These are phyloP conservation scores for Torulaspora indica DNA, from an alignment of 805 yeast genomes.

Conservation along the genomic window DNA sequence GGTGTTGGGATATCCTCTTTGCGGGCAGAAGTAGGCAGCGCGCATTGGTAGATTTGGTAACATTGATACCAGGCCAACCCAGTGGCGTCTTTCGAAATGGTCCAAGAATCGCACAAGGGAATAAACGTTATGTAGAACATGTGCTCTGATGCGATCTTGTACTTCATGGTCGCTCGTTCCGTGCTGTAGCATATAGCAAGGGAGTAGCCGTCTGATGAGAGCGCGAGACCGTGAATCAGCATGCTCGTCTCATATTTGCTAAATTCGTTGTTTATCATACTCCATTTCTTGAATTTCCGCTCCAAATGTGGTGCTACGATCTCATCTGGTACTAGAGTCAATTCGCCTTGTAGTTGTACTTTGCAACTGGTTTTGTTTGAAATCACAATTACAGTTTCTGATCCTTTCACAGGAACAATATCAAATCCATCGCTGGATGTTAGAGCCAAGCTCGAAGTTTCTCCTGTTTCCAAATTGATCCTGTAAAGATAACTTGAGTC, in stretches of 20 bases:
- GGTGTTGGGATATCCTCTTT: not conserved
- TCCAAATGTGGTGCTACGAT: constrained; percentile 27
- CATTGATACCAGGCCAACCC: constrained; percentile 37
- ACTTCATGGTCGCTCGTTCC: constrained; percentile 29
- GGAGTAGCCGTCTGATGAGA: constrained; percentile 31
- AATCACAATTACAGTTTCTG: constrained; percentile 15
- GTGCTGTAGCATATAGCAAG: constrained; percentile 30
- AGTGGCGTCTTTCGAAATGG: constrained; percentile 21
- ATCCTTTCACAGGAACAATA: constrained; percentile 21
- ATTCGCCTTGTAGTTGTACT: constrained; percentile 14
- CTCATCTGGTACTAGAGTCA: constrained; percentile 18
- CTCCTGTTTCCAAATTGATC: constrained; percentile 9
- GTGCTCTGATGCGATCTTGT: constrained; percentile 29
- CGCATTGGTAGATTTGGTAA: constrained; percentile 26
- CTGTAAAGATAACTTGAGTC: constrained; percentile 17
- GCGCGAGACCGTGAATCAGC: constrained; percentile 27
- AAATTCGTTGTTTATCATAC: constrained; percentile 23
- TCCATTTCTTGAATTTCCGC: constrained; percentile 31
- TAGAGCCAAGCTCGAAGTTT: constrained; percentile 5
- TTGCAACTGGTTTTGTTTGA: constrained; percentile 21
- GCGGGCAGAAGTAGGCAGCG: constrained; percentile 18
- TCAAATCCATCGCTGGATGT: constrained; percentile 18
- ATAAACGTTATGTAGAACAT: constrained; percentile 26
- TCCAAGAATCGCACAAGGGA: constrained; percentile 31
- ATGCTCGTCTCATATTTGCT: constrained; percentile 29